Conservation (phyloP, 371 early-diverging fungal genomes). For the Conidiobolus incongruus region DNA sequence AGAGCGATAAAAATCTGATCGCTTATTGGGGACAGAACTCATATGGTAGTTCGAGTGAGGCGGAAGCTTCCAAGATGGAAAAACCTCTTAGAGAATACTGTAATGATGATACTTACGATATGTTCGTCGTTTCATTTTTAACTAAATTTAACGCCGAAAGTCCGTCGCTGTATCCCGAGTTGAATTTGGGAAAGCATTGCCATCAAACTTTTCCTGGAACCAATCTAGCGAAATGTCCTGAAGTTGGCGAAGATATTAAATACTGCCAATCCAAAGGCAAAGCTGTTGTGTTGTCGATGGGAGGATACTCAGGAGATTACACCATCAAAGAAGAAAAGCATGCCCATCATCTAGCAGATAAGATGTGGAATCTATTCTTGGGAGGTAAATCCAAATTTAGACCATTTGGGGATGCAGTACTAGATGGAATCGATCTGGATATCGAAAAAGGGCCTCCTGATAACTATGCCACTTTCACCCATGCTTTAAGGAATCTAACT, state of each 20-base stretch:
- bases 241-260: slow-evolving; percentile 30
- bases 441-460: slow-evolving; percentile 31
- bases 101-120: slow-evolving; percentile 21
- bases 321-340: slow-evolving; percentile 21
- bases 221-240: slow-evolving; percentile 23
- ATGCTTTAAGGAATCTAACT: slow-evolving; percentile 18
- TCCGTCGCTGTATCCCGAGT: slow-evolving; percentile 13
- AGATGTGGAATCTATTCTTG: slow-evolving; percentile 34
- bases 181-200: slow-evolving; percentile 39
- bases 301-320: slow-evolving; percentile 44
- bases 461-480: slow-evolving; percentile 21
- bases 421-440: slow-evolving; percentile 52
- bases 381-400: slow-evolving; percentile 19
- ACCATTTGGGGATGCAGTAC: slow-evolving; percentile 29
- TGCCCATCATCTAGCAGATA: slow-evolving; percentile 24
- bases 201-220: slow-evolving; percentile 20
- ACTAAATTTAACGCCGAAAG: slow-evolving; percentile 24
- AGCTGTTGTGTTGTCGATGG: slow-evolving; percentile 33
- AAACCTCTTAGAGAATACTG: slow-evolving; percentile 30
- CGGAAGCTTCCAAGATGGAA: slow-evolving; percentile 6
- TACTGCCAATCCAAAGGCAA: slow-evolving; percentile 36
- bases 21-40: slow-evolving; percentile 31
- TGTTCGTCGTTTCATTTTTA: slow-evolving; percentile 31
- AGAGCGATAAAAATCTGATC: slow-evolving; percentile 16
- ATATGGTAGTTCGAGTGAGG: slow-evolving; percentile 6